These are phyloP conservation scores for Ophiostoma fasciatum DNA, from an alignment of 2,329 filamentous ascomycete genomes.

Conservation along the genomic window DNA sequence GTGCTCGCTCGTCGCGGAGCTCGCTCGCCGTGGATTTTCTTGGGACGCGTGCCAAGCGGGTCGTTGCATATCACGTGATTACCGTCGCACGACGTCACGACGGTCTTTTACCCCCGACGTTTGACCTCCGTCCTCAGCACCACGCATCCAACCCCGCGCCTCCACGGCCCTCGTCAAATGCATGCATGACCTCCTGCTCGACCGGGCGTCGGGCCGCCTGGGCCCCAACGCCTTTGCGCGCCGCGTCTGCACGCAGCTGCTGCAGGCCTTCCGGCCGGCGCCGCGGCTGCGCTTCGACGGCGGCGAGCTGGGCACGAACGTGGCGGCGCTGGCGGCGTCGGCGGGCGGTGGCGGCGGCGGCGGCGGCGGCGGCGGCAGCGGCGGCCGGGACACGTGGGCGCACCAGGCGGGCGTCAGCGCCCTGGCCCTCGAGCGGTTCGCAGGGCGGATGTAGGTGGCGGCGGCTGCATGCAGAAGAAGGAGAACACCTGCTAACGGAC, in stretches of 20 bases:
- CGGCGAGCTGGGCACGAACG: conserved; percentile 25
- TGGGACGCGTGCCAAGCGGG: too few species aligned
- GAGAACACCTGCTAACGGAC: not conserved
- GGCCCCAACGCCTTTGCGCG: conserved; percentile 48
- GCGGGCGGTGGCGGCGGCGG: conserved; percentile 9
- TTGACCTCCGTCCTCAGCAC: too few species aligned
- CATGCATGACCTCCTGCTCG: conserved; percentile 64
- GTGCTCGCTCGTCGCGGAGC: too few species aligned
- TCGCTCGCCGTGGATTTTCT: too few species aligned
- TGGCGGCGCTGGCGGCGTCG: too few species aligned
- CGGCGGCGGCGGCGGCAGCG: not conserved
- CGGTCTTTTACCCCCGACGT: too few species aligned
- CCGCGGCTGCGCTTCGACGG: conserved; percentile 58
- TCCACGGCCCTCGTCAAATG: too few species aligned
- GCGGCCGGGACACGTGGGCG: conserved; percentile 33
- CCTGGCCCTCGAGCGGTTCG: conserved; percentile 67
- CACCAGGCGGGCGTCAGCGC: conserved; percentile 69
- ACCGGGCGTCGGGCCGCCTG: conserved; percentile 58
- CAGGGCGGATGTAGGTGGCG: conserved; percentile 49
- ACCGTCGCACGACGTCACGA: too few species aligned
- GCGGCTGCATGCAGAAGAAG: not conserved
- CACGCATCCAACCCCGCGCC: too few species aligned
- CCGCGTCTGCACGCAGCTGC: conserved; percentile 48
- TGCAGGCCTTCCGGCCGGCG: conserved; percentile 54
- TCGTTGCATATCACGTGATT: too few species aligned